Base-by-base conservation (phyloP, 2,329 filamentous ascomycete genomes). In the Diaporthe vaccinii region DNA sequence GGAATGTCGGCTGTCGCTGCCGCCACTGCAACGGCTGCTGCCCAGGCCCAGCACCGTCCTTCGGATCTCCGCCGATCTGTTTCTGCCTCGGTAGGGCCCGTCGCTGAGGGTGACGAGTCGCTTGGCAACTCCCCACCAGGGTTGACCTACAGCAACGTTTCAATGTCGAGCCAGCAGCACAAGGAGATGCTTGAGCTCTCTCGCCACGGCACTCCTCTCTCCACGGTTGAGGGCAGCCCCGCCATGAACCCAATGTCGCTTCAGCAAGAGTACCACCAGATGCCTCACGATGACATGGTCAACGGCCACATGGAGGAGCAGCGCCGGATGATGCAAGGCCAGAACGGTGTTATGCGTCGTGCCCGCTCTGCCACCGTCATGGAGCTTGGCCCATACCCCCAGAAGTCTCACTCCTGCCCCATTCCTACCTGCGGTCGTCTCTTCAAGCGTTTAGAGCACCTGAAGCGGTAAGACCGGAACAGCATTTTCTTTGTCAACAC, bases 351-450 rank as follows among this genome's bases (percentile, higher is more conserved):
- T 75, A 93, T 97, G 80, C 94, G 97, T 80, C 92, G 97, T 81
- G 97, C 97, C 78, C 93, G 96, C 78, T 98, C 96, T 79, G 96
- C 97, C 71, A 98, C 97, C 5, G 94, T 97, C 85, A 97, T 97
- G 93, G 97, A 99, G 84, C 91, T 98, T 78, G 95, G 95, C 44
- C 97, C 97, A 20, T 98, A 98, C 83, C 95, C 97, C 70, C 95
- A 98, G 83, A 99, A 99, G 86, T 98, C 96, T 55, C 97, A 99
- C 86, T 98, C 96, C 2, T 99, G 97, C 87, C 97, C 97, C n/a
- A 99, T 99, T 81, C 97, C 97, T 39, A 97, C 96, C 73, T 99
- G 97, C 84, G 97, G 97, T 73, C 93, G 97, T 82, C 91, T 98
- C 77, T 99, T 99, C 91, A 99, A 99, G 92, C 93, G 97, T 85